Percentiles rank a stretch among this genome's conserved stretches.
Conservation (phyloP, 2,329 filamentous ascomycete genomes). For the Trichoderma breve region DNA sequence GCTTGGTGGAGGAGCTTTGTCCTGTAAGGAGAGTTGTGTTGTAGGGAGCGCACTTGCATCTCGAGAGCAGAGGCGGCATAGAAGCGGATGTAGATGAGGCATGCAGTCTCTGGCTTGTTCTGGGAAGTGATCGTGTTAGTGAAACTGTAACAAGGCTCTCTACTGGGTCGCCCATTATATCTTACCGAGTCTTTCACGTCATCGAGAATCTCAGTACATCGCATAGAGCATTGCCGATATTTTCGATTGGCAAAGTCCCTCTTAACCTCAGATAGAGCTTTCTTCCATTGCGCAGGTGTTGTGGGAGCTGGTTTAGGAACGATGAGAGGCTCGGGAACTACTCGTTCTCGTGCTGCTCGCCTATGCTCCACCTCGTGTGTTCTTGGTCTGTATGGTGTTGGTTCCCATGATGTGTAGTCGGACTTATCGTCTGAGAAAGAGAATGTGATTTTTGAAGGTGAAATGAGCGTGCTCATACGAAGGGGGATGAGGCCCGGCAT, state of each 20-base stretch:
- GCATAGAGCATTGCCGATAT: constrained; percentile 52
- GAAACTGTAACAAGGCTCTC: not conserved
- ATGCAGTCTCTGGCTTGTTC: constrained; percentile 46
- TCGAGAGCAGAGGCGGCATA: constrained; percentile 61
- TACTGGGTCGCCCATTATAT: not conserved
- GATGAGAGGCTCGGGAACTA: constrained; percentile 23
- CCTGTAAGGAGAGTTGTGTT: constrained; percentile 46
- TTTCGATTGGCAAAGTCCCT: constrained; percentile 49
- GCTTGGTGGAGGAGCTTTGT: constrained; percentile 51
- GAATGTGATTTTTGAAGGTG: constrained; percentile 8
- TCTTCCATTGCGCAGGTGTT: constrained; percentile 51
- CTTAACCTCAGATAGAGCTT: constrained; percentile 53
- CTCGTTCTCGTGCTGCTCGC: not conserved
- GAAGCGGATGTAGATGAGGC: constrained; percentile 59
- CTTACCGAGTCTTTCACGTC: constrained; percentile 45
- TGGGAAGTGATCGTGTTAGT: not conserved
- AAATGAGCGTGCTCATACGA: constrained; percentile 26
- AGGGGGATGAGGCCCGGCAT: constrained; percentile 36
- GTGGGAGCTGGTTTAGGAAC: constrained; percentile 38
- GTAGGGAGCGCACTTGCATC: constrained; percentile 51
- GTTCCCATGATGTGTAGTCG: not conserved
- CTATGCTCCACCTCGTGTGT: not conserved
- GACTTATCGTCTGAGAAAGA: constrained; percentile 5
- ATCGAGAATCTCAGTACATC: constrained; percentile 53
- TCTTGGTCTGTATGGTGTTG: not conserved